Percentiles rank a stretch among this genome's conserved stretches.
These are phyloP conservation scores for Blastocystis sp. DNA, from an alignment of 352 stramenopile genomes.

Conservation along the genomic window DNA sequence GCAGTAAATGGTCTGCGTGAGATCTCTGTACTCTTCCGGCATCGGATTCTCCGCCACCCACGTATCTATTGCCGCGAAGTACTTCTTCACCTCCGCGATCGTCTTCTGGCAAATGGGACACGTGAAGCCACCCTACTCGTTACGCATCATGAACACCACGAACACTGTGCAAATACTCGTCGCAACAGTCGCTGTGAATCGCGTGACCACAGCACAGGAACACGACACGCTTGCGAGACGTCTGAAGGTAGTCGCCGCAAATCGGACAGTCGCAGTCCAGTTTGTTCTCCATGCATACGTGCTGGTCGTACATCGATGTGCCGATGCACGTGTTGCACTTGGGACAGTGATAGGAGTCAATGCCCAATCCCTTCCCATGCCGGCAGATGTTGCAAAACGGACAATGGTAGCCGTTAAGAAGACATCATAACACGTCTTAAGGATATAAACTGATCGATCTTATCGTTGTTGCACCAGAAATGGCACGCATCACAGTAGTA, in stretches of 20 bases:
- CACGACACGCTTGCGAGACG: background rate
- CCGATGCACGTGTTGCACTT: constrained; percentile 69
- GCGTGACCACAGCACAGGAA: constrained; percentile 64
- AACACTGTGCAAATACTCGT: constrained; percentile 62
- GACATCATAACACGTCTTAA: background rate
- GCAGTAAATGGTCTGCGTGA: constrained; percentile 63
- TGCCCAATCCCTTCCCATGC: constrained; percentile 34
- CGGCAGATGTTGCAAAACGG: constrained; percentile 69
- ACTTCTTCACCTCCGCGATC: constrained; percentile 5
- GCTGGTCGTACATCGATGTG: constrained; percentile 6
- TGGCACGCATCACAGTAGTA: constrained; percentile 74
- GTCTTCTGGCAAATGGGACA: constrained; percentile 68
- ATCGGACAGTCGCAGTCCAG: constrained; percentile 66
- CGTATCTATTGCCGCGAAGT: constrained; percentile 1
- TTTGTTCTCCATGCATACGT: constrained; percentile 63
- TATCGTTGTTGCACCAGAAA: constrained; percentile 63
- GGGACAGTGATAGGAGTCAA: constrained; percentile 69
- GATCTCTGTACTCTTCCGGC: constrained; percentile 48
- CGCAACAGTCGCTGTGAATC: constrained; percentile 56
- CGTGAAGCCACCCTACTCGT: constrained; percentile 37
- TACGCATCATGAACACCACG: background rate
- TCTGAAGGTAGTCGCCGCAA: constrained; percentile 57
- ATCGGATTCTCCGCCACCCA: constrained; percentile 60
- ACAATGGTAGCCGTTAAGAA: constrained; percentile 67
- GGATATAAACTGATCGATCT: constrained; percentile 69